Conservation (phyloP, 306 rosid species). For the Dalbergia cultrata region DNA sequence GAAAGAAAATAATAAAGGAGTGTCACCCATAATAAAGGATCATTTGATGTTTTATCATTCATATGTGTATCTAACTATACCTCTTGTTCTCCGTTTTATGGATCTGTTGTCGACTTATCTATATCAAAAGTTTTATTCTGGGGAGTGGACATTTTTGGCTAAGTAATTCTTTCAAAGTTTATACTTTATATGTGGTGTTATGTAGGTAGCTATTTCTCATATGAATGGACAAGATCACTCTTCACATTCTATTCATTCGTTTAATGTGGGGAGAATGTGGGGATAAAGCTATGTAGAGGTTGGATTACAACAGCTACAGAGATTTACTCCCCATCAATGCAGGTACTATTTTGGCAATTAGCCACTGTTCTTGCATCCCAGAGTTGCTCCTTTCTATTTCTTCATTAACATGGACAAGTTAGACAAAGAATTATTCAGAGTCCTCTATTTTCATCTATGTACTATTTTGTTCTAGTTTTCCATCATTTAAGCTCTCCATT, state of each 20-base stretch:
- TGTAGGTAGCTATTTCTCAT: slow-evolving; percentile 84
- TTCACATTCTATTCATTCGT: slow-evolving; percentile 84
- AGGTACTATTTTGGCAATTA: slow-evolving; percentile 53
- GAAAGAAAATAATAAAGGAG: too few species aligned
- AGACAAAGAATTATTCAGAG: slow-evolving; percentile 6
- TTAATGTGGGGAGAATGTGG: slow-evolving; percentile 94
- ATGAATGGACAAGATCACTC: slow-evolving; percentile 90
- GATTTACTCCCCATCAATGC: slow-evolving; percentile 90
- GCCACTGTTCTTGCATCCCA: background rate
- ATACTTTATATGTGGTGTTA: slow-evolving; percentile 35
- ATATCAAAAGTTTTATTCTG: background rate
- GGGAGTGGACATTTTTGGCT: slow-evolving; percentile 8
- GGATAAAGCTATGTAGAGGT: slow-evolving; percentile 92
- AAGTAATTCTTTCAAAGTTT: slow-evolving; percentile 33
- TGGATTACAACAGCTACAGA: slow-evolving; percentile 98
- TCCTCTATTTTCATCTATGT: slow-evolving; percentile 2
- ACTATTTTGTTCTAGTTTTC: background rate
- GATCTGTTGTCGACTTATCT: background rate
- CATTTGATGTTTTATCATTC: background rate
- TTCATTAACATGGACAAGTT: slow-evolving; percentile 21
- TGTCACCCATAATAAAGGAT: too few species aligned
- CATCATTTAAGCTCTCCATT: slow-evolving; percentile 13
- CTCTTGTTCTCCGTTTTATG: background rate
- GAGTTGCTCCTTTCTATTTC: background rate
- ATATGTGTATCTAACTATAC: background rate